Percentiles rank a stretch among this genome's conserved stretches.
Evolutionary conservation across 2,329 filamentous ascomycete genomes (phyloP).

Genomic region (Lachnellula cervina): DNA sequence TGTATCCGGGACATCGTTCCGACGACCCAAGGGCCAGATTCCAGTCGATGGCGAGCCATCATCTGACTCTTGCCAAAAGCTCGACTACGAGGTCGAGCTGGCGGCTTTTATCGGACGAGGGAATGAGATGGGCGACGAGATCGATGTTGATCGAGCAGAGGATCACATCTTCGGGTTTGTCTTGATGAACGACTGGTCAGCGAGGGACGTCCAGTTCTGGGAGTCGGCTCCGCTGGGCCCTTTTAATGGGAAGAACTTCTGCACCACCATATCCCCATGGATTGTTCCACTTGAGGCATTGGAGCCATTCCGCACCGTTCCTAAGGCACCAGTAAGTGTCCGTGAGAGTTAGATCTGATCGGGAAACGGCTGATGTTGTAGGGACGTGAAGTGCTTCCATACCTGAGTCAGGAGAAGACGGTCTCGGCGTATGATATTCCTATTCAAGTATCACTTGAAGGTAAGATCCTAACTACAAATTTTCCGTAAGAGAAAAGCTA

Average conservation of each 20-base stretch:
- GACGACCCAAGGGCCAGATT: slow-evolving; percentile 47
- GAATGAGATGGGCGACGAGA: slow-evolving; percentile 31
- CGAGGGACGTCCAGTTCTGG: slow-evolving; percentile 56
- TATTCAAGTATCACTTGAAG: background rate
- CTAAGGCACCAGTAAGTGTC: background rate
- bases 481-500: background rate
- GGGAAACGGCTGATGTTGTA: background rate
- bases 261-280: slow-evolving; percentile 58
- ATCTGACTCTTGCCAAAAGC: slow-evolving; percentile 14
- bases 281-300: slow-evolving; percentile 56
- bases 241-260: slow-evolving; percentile 56
- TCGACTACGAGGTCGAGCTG: slow-evolving; percentile 34
- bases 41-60: slow-evolving; percentile 17
- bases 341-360: background rate
- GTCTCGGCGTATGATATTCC: background rate
- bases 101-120: slow-evolving; percentile 31
- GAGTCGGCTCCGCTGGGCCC: slow-evolving; percentile 60
- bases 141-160: slow-evolving; percentile 44
- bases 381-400: slow-evolving; percentile 5
- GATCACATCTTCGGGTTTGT: slow-evolving; percentile 60
- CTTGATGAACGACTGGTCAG: slow-evolving; percentile 57
- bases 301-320: slow-evolving; percentile 7
- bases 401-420: background rate
- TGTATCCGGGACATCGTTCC: slow-evolving; percentile 66
- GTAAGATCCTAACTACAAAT: background rate